Conservation (phyloP, 1,284 basidiomycete species). For the Anthracocystis walkeri region DNA sequence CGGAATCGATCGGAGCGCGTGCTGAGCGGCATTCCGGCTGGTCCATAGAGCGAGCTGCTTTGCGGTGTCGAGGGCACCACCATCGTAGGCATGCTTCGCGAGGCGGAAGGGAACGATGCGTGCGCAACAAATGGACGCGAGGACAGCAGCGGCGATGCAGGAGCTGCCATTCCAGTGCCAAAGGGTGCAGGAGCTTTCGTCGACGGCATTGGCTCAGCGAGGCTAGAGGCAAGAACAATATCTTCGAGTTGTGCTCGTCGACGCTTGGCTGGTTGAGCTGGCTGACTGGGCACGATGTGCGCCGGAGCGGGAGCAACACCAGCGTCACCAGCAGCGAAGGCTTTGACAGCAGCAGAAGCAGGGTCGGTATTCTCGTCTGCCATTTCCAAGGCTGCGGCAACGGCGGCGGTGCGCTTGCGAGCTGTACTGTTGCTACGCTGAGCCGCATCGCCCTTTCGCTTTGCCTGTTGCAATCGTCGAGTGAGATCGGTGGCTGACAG, state of each 20-base stretch:
- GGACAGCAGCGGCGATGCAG: slow-evolving; percentile 31
- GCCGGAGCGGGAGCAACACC: neutral
- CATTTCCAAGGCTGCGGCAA: slow-evolving; percentile 5
- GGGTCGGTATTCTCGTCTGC: slow-evolving; percentile 33
- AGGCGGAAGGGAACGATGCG: slow-evolving; percentile 25
- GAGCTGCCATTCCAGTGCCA: neutral
- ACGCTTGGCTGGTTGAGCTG: slow-evolving; percentile 21
- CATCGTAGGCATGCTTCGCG: slow-evolving; percentile 29
- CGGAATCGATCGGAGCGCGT: slow-evolving; percentile 45
- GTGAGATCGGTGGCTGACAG: slow-evolving; percentile 43
- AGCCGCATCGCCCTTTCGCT: slow-evolving; percentile 31
- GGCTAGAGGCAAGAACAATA: slow-evolving; percentile 9
- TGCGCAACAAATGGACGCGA: slow-evolving; percentile 37
- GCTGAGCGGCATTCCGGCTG: slow-evolving; percentile 22
- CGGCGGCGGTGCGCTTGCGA: slow-evolving; percentile 34
- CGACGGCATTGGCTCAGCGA: slow-evolving; percentile 9
- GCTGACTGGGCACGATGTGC: neutral
- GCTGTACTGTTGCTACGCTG: slow-evolving; percentile 5
- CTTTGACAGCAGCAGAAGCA: slow-evolving; percentile 2
- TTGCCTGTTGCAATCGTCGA: slow-evolving; percentile 45
- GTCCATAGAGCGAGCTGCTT: slow-evolving; percentile 12
- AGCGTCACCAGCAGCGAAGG: neutral
- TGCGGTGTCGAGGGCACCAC: slow-evolving; percentile 31
- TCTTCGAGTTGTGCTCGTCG: slow-evolving; percentile 30
- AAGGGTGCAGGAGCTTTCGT: slow-evolving; percentile 3